These are phyloP conservation scores for Cyanophora paradoxa DNA, from an alignment of 78 protist genomes.

Conservation along the genomic window DNA sequence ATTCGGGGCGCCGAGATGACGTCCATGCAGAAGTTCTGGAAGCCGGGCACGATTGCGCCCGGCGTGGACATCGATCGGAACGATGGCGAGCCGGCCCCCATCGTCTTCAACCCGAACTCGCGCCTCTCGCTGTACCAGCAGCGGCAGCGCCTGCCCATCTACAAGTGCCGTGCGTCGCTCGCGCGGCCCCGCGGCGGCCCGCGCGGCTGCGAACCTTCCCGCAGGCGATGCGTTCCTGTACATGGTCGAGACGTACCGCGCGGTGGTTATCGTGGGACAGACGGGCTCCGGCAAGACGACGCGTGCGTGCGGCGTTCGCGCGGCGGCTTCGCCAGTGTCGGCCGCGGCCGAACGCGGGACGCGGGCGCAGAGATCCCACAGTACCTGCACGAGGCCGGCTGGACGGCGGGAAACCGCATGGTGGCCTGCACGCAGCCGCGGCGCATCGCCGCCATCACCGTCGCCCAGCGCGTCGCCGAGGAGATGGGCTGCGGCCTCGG, in stretches of 20 bases:
- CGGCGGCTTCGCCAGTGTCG: not conserved
- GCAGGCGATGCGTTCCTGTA: not conserved
- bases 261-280: conserved; percentile 70
- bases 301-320: conserved; percentile 34
- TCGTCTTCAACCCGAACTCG: conserved; percentile 4
- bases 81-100: not conserved
- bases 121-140: conserved; percentile 7
- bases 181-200: not conserved
- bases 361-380: conserved; percentile 30
- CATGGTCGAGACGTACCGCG: conserved; percentile 33
- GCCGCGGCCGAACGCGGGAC: too few relatives aligned
- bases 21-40: conserved; percentile 25
- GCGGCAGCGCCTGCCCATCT: conserved; percentile 24
- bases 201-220: not conserved
- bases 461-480: conserved; percentile 92
- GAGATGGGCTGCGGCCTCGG: conserved; percentile 50
- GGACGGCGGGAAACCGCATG: conserved; percentile 57
- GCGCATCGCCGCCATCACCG: conserved; percentile 94
- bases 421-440: conserved; percentile 97
- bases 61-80: conserved; percentile 13
- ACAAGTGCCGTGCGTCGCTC: not conserved
- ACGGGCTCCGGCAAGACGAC: conserved; percentile 96
- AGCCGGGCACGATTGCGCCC: conserved; percentile 30
- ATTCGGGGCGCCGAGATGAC: too few relatives aligned
- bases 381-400: conserved; percentile 72